These are phyloP conservation scores for Annulohypoxylon stygium DNA, from an alignment of 495 filamentous ascomycete genomes.

Conservation along the genomic window DNA sequence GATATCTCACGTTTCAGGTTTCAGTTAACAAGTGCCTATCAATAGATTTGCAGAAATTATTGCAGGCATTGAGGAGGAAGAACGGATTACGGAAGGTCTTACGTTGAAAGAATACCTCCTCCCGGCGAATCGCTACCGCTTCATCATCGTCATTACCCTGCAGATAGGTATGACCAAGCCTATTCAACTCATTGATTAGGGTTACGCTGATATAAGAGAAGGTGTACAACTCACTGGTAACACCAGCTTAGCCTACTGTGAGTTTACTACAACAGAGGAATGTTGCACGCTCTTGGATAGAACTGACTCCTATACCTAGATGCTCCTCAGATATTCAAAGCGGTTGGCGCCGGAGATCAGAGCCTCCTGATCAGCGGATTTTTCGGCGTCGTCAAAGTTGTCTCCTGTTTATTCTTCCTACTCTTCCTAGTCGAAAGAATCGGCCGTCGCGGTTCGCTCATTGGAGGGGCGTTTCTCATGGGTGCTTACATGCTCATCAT, in stretches of 20 bases:
- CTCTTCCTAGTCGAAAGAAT: slow-evolving; percentile 57
- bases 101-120: slow-evolving; percentile 60
- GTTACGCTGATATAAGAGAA: slow-evolving; percentile 21
- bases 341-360: slow-evolving; percentile 59
- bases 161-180: slow-evolving; percentile 45
- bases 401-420: slow-evolving; percentile 58
- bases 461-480: slow-evolving; percentile 57
- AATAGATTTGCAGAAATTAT: slow-evolving; percentile 59
- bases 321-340: slow-evolving; percentile 63
- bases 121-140: slow-evolving; percentile 60
- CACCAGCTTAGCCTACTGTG: slow-evolving; percentile 63
- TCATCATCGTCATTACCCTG: slow-evolving; percentile 58
- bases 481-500: slow-evolving; percentile 49
- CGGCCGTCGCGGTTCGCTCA: slow-evolving; percentile 54
- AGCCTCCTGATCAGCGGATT: slow-evolving; percentile 62
- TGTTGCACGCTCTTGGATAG: neutral
- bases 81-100: slow-evolving; percentile 59
- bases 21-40: slow-evolving; percentile 6
- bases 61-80: slow-evolving; percentile 59
- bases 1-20: neutral
- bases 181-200: neutral
- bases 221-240: slow-evolving; percentile 64
- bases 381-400: slow-evolving; percentile 63
- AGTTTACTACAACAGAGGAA: neutral
- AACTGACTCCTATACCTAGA: slow-evolving; percentile 29